Evolutionary conservation across 768 basidiomycete genomes (phyloP), one percentile per base, ranked within the genome.

Genomic region (Chlorophyllum brunneum): DNA sequence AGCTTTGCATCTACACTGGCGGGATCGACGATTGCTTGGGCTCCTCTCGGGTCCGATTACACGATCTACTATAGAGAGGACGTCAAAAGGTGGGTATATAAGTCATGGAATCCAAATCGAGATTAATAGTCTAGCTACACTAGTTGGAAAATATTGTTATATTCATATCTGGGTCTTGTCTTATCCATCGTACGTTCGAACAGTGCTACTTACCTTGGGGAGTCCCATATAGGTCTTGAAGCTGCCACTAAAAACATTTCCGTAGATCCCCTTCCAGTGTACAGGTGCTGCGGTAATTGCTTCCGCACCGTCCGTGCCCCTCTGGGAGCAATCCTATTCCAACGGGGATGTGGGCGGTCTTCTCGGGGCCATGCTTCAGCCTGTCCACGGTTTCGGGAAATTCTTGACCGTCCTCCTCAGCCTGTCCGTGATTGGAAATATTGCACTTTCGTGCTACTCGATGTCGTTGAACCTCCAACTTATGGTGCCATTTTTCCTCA

Each of bases 361-460:
- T 5, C 59, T 92, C 5, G 74, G 76, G 43, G 86, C 85, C 2
- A 82, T 90, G 74, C 75, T 92, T 2, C 72, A 71, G n/a, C 89
- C 89, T 0, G 73, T 75, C 0, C 81, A 82, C 34, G 78, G 78
- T 27, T 91, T 90, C 63, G 85, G 88, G 5, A 86, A 88, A 61
- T 86, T 92, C 71, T 71, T 92, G 37, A 86, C 83, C 0, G 86
- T 93, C 30, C 68, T 95, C 39, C 75, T 95, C 56, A 87, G 87
- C 51, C 71, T 97, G 18, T 88, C 86, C 42, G 88, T 92, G 36
- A 82, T 83, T 1, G 88, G 81, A 2, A 94, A 93, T 68, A 85
- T 90, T 39, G 87, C 89, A 1, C 81, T 85, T 2, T 86, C 88
- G 5, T 83, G 92, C 56, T 97, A 97, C 66, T 89, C 86, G 38